Percentiles rank a stretch among this genome's conserved stretches.
phyloP scores from a whole-genome alignment of 2,329 filamentous ascomycete species.

The Ophiostoma perfectum region DNA sequence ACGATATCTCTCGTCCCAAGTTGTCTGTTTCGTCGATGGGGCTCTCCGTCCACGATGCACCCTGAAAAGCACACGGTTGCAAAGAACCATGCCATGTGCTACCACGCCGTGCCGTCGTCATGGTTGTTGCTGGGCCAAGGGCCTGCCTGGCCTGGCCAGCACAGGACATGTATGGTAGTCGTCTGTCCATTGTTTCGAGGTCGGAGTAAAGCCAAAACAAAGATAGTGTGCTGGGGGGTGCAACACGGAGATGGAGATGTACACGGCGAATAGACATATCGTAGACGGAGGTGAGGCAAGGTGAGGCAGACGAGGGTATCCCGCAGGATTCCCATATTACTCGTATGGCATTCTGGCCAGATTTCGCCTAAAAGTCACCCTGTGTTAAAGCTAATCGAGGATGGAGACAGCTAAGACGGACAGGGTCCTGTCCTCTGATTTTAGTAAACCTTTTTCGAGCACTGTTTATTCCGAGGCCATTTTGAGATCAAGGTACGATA shows the following conservation, averaged over 20 bases:
- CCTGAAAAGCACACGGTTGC: not conserved
- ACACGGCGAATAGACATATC: too few species aligned
- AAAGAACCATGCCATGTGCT: constrained; percentile 1
- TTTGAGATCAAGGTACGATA: too few species aligned
- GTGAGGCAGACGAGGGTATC: too few species aligned
- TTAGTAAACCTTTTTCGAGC: too few species aligned
- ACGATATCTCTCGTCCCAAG: constrained; percentile 21
- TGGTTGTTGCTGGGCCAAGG: constrained; percentile 1
- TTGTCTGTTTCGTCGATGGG: constrained; percentile 19
- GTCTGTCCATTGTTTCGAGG: not conserved
- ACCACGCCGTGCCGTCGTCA: constrained; percentile 1
- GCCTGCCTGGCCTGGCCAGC: too few species aligned
- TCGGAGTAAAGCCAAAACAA: constrained; percentile 8
- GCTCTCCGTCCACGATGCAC: constrained; percentile 2
- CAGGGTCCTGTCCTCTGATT: not conserved
- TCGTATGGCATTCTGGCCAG: constrained; percentile 7
- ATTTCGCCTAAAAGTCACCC: not conserved
- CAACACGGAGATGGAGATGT: too few species aligned
- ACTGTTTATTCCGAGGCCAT: not conserved
- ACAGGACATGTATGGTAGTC: not conserved
- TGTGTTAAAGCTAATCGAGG: not conserved
- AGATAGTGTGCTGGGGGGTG: too few species aligned
- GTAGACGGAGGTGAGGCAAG: too few species aligned
- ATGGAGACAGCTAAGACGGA: not conserved
- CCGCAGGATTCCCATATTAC: not conserved